Evolutionary conservation across 352 stramenopile genomes (phyloP).

Genomic region (Albugo laibachii): DNA sequence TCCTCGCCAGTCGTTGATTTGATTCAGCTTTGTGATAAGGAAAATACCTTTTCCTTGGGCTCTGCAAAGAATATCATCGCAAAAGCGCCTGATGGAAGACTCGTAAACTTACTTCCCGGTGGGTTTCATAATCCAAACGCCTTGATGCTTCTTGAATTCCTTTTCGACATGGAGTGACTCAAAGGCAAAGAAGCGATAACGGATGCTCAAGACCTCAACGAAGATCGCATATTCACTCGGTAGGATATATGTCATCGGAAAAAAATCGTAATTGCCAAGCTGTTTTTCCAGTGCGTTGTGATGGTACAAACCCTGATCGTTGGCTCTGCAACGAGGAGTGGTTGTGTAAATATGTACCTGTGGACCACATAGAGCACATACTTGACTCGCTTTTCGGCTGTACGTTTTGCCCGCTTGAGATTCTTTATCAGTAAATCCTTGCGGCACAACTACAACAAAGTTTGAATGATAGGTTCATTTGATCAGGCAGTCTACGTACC

Average conservation of each 20-base stretch:
- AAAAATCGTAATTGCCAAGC: conserved; percentile 74
- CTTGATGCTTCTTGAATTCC: conserved; percentile 82
- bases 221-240: conserved; percentile 88
- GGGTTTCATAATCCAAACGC: conserved; percentile 94
- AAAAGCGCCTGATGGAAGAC: background rate
- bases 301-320: no score
- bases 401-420: conserved; percentile 74
- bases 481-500: conserved; percentile 7
- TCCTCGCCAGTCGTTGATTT: conserved; percentile 87
- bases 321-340: no score
- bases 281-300: conserved; percentile 1
- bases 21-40: conserved; percentile 83
- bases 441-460: conserved; percentile 44
- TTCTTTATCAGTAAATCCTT: conserved; percentile 94
- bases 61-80: conserved; percentile 11
- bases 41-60: conserved; percentile 87
- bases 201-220: conserved; percentile 30
- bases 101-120: conserved; percentile 60
- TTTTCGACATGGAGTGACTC: background rate
- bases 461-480: background rate
- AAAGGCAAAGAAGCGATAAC: background rate
- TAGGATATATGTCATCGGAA: conserved; percentile 87
- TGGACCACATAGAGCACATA: conserved; percentile 4
- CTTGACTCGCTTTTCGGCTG: conserved; percentile 66
- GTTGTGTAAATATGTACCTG: no score